Conservation (phyloP, 164 flowering plant species). For the Protea cynaroides region DNA sequence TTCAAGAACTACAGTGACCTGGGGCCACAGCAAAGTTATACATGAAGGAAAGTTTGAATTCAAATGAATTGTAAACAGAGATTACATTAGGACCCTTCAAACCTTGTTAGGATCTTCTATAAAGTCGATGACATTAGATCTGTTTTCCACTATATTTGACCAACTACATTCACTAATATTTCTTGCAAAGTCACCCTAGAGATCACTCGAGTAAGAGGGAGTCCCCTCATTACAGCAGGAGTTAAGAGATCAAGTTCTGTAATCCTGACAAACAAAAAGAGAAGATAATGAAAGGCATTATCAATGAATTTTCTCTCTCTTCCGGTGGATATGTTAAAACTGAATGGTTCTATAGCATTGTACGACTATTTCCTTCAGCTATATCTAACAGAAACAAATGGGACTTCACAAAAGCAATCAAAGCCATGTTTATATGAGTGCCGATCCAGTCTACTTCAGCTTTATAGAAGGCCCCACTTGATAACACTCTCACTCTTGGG, state of each 20-base stretch:
- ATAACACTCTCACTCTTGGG: too few species aligned
- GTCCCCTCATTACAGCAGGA: slow-evolving; percentile 30
- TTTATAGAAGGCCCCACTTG: too few species aligned
- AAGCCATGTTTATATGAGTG: too few species aligned
- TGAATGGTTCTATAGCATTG: too few species aligned
- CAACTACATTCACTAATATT: slow-evolving; percentile 28
- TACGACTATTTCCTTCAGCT: too few species aligned
- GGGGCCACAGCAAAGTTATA: slow-evolving; percentile 2
- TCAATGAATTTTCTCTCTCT: too few species aligned
- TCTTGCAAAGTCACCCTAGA: slow-evolving; percentile 28
- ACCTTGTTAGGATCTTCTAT: slow-evolving; percentile 28
- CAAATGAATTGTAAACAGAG: neutral
- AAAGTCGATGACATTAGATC: slow-evolving; percentile 29
- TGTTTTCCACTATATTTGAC: slow-evolving; percentile 16
- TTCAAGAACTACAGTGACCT: slow-evolving; percentile 29
- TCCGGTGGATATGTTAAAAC: too few species aligned
- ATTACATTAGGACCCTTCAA: neutral
- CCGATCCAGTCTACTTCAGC: too few species aligned
- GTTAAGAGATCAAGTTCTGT: slow-evolving; percentile 25
- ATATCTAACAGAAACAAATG: too few species aligned
- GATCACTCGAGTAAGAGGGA: slow-evolving; percentile 27
- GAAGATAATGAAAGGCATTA: neutral
- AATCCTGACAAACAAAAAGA: slow-evolving; percentile 16
- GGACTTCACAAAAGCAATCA: too few species aligned
- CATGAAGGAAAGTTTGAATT: neutral